Percentiles rank a stretch among this genome's conserved stretches.
These are phyloP conservation scores for Zoysia matrella DNA, from an alignment of 202 grass and related monocot genomes.

Conservation along the genomic window DNA sequence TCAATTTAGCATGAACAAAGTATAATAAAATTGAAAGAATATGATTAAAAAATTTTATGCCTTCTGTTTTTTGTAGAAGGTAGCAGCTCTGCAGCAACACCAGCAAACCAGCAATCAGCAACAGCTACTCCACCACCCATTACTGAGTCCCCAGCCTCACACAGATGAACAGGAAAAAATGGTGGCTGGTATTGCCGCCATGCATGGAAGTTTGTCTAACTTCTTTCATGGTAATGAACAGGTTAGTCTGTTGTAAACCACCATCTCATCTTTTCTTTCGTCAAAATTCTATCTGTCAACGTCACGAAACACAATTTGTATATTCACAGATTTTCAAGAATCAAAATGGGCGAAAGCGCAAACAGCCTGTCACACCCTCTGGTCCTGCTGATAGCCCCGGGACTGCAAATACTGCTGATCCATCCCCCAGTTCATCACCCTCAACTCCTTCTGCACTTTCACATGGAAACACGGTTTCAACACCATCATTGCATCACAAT, in stretches of 20 bases:
- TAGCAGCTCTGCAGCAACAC: constrained; percentile 69
- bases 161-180: constrained; percentile 53
- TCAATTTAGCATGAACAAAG: neutral
- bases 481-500: constrained; percentile 43
- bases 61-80: constrained; percentile 54
- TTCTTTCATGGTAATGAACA: constrained; percentile 59
- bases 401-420: constrained; percentile 62
- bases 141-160: constrained; percentile 53
- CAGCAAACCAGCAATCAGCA: constrained; percentile 62
- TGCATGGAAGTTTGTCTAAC: constrained; percentile 57
- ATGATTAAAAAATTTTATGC: constrained; percentile 16
- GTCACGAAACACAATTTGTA: constrained; percentile 15
- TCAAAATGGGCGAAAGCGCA: constrained; percentile 66
- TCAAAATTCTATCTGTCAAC: constrained; percentile 16
- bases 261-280: constrained; percentile 1
- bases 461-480: constrained; percentile 69
- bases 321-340: constrained; percentile 59
- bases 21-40: neutral
- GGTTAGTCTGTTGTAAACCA: constrained; percentile 39
- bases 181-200: constrained; percentile 42
- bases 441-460: constrained; percentile 75
- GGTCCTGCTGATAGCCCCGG: constrained; percentile 76
- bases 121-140: constrained; percentile 62
- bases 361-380: constrained; percentile 59
- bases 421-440: constrained; percentile 61